Evolutionary conservation across 1,139 yeast species (phyloP).

Genomic region (Yamadazyma membranifaciens): DNA sequence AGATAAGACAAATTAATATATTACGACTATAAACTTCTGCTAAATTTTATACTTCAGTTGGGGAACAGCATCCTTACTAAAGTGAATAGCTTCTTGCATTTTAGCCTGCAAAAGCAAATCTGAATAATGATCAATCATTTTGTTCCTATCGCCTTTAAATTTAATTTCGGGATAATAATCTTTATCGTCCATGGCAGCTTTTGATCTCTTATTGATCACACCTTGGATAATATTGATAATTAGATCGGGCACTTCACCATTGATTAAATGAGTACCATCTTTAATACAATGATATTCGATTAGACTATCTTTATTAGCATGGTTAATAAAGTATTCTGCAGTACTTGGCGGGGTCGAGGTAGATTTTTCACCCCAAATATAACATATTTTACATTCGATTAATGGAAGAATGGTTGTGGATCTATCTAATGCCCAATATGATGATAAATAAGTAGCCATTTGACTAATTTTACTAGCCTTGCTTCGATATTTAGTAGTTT

Average conservation of each 20-base stretch:
- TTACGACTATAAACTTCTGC: neutral
- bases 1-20: neutral
- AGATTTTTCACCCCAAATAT: slow-evolving; percentile 48
- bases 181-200: slow-evolving; percentile 16
- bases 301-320: slow-evolving; percentile 31
- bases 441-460: slow-evolving; percentile 48
- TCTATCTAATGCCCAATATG: slow-evolving; percentile 29
- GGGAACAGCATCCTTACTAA: slow-evolving; percentile 1
- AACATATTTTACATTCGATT: slow-evolving; percentile 46
- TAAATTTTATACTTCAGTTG: neutral
- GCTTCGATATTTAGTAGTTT: slow-evolving; percentile 23
- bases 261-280: slow-evolving; percentile 53
- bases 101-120: slow-evolving; percentile 7
- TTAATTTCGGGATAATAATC: slow-evolving; percentile 24
- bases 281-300: slow-evolving; percentile 35
- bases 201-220: slow-evolving; percentile 16
- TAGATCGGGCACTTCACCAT: slow-evolving; percentile 54
- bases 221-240: slow-evolving; percentile 24
- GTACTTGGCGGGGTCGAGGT: slow-evolving; percentile 52
- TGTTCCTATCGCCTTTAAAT: slow-evolving; percentile 19
- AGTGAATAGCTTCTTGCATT: slow-evolving; percentile 9
- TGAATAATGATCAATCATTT: slow-evolving; percentile 15
- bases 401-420: slow-evolving; percentile 32
- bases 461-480: slow-evolving; percentile 46
- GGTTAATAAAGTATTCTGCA: slow-evolving; percentile 27